phyloP scores from a whole-genome alignment of 768 basidiomycete species.

The Lactarius quietus region DNA sequence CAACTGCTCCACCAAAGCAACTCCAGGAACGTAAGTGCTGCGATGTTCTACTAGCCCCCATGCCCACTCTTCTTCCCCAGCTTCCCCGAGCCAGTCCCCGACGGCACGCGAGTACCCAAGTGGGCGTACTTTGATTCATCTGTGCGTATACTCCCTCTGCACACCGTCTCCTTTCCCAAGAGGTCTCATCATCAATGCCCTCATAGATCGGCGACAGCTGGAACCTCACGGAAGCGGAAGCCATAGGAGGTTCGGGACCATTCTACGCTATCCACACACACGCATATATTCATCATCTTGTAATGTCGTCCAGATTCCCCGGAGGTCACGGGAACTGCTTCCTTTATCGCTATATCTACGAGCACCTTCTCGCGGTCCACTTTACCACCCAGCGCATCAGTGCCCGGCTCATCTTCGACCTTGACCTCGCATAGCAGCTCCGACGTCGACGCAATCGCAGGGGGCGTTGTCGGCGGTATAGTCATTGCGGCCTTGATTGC shows the following conservation, averaged over 20 bases:
- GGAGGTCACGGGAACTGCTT: constrained; percentile 1
- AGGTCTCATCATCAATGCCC: not conserved
- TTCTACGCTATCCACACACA: no score
- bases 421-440: not conserved
- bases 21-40: constrained; percentile 13
- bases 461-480: constrained; percentile 57
- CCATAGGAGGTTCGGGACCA: not conserved
- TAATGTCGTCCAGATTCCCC: not conserved
- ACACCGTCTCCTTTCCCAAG: not conserved
- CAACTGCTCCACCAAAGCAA: constrained; percentile 8
- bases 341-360: not conserved
- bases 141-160: constrained; percentile 28
- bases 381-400: not conserved
- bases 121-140: constrained; percentile 48
- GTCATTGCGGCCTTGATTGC: constrained; percentile 45
- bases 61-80: not conserved
- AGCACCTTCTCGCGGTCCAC: not conserved
- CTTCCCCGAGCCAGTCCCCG: constrained; percentile 35
- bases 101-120: constrained; percentile 42
- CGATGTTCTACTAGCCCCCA: not conserved
- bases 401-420: not conserved
- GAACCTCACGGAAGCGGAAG: not conserved
- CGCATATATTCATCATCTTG: not conserved
- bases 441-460: constrained; percentile 56
- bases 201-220: constrained; percentile 7